Percentiles rank a stretch among this genome's conserved stretches.
Conservation (phyloP, 2,329 filamentous ascomycete genomes). For the Alternaria atra region DNA sequence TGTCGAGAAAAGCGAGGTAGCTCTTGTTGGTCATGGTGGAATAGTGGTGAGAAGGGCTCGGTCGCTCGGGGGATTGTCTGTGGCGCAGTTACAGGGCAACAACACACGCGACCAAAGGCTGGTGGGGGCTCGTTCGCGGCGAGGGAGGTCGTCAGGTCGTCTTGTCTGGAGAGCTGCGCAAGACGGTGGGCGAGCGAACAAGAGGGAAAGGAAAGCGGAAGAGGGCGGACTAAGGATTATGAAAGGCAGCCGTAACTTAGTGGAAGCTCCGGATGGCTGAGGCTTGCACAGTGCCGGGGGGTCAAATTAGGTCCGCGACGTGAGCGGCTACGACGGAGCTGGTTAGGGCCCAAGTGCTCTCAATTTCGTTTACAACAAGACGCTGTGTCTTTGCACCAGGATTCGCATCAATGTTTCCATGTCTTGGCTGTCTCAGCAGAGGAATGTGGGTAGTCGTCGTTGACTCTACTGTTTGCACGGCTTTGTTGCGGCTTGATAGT, state of each 20-base stretch:
- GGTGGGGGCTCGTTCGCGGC: conserved; percentile 10
- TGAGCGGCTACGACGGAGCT: conserved; percentile 22
- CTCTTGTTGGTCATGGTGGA: conserved; percentile 44
- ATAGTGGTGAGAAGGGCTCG: not conserved
- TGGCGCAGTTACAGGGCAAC: conserved; percentile 22
- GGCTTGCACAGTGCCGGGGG: conserved; percentile 38
- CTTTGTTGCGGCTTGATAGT: not conserved
- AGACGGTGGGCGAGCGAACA: conserved; percentile 17
- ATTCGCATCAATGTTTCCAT: conserved; percentile 13
- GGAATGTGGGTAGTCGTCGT: not conserved
- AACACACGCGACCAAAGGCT: conserved; percentile 35
- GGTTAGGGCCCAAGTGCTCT: conserved; percentile 17
- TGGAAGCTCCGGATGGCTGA: conserved; percentile 46
- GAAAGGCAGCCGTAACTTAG: conserved; percentile 31
- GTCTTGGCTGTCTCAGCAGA: not conserved
- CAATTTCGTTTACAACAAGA: conserved; percentile 30
- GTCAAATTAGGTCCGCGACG: conserved; percentile 32
- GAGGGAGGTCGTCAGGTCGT: conserved; percentile 5
- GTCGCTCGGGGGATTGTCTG: conserved; percentile 17
- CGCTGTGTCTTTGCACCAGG: conserved; percentile 20
- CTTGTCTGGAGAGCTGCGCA: conserved; percentile 10
- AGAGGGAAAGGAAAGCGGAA: conserved; percentile 22
- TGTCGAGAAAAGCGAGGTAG: conserved; percentile 49
- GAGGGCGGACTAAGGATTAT: conserved; percentile 42
- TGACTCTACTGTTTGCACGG: not conserved